Conservation (phyloP, 768 basidiomycete genomes). For the Mycena maculata region DNA sequence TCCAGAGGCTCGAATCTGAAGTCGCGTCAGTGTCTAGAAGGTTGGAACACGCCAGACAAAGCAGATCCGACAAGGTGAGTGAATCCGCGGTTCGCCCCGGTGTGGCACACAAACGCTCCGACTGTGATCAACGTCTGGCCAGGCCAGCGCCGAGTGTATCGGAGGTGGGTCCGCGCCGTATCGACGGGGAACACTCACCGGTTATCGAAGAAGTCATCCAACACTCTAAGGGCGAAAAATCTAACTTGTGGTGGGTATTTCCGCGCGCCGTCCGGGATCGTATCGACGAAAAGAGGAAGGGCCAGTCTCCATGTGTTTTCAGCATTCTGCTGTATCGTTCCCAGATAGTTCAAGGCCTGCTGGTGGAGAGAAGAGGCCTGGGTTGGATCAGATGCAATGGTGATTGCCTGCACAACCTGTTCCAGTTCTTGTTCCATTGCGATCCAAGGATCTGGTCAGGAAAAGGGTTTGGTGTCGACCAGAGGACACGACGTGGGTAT, state of each 20-base stretch:
- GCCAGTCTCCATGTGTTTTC: slow-evolving; percentile 85
- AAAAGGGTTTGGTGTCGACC: not conserved
- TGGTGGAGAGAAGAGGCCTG: slow-evolving; percentile 80
- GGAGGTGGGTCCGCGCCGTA: slow-evolving; percentile 21
- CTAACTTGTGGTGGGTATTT: slow-evolving; percentile 79
- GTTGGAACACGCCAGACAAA: slow-evolving; percentile 33
- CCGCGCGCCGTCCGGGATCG: slow-evolving; percentile 67
- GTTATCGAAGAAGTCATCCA: slow-evolving; percentile 87
- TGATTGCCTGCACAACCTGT: slow-evolving; percentile 85
- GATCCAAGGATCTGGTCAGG: not conserved
- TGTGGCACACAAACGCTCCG: slow-evolving; percentile 18
- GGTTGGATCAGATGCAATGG: slow-evolving; percentile 85
- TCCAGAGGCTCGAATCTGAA: slow-evolving; percentile 74
- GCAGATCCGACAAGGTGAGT: not conserved
- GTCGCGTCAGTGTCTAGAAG: not conserved
- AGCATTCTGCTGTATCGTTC: slow-evolving; percentile 80
- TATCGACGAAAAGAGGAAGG: slow-evolving; percentile 77
- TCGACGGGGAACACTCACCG: slow-evolving; percentile 62
- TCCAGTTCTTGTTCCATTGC: slow-evolving; percentile 82
- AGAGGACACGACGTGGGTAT: too few relatives aligned
- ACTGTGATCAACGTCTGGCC: not conserved
- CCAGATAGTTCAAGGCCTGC: slow-evolving; percentile 88
- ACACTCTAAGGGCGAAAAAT: slow-evolving; percentile 82
- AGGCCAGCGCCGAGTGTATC: slow-evolving; percentile 9
- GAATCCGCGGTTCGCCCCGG: not conserved